Evolutionary conservation across 257 asterid species (phyloP), one percentile per base, ranked within the genome.

Genomic region (Penstemon davidsonii): DNA sequence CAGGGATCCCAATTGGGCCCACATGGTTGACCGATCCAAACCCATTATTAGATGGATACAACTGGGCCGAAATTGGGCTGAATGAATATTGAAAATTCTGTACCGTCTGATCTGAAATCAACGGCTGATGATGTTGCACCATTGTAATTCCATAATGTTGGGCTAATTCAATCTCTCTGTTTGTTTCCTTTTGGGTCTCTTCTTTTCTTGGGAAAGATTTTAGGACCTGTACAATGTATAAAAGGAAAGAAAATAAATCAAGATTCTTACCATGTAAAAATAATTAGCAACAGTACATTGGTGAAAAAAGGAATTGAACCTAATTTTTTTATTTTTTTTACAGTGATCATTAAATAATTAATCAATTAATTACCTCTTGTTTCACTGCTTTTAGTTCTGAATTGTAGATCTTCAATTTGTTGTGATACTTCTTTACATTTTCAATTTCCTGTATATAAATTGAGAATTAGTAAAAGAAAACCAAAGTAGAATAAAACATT

Each of bases 1-100:
- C 86, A 6, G 86, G 86, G 50, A 87, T 64, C 51, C 70, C 69
- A 44, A 18, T 7, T 67, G 81, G 79, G 74, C 84, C 89, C 79
- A 53, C 44, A 1, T 40, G 68, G 36, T 69, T 74, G 52, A 36
- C 56, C 53, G 42, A 11, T 4, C 69, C 75, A 72, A 70, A 65
- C 66, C 84, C 81, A 70, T 53, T 19, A 15, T 54, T 5, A 13
- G 74, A 45, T 56, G 79, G 12, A 66, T 41, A 58, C 3, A 71
- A 33, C 0, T 64, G 74, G 75, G 78, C 36, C 64, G 67, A 12
- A 57, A 59, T 58, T 57, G 77, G 80, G 51, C 72, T 70, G 42
- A 53, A 39, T 40, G 74, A 59, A 53, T 25, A 8, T 57, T 67
- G 74, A 43, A 57, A 61, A 7, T 42, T 71, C 51, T 38, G 60